These are phyloP conservation scores for Hortiboletus campestris DNA, from an alignment of 768 basidiomycete species.

Conservation along the genomic window DNA sequence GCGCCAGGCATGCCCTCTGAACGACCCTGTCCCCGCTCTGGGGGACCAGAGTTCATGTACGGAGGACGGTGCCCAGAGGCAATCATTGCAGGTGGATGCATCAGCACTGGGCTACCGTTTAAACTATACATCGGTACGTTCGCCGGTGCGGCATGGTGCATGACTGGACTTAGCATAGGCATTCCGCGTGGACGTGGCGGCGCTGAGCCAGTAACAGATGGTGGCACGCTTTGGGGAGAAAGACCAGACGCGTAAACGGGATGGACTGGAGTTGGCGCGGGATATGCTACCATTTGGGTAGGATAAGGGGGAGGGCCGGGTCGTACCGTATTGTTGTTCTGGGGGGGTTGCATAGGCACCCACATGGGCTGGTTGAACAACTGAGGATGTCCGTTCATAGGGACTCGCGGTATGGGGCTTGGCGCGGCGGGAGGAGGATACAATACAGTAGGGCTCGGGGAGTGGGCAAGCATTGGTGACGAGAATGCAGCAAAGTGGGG, in stretches of 20 bases:
- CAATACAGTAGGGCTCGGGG: slow-evolving; percentile 65
- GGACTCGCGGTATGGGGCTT: slow-evolving; percentile 66
- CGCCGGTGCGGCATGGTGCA: slow-evolving; percentile 51
- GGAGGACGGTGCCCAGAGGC: slow-evolving; percentile 31
- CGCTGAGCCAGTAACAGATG: slow-evolving; percentile 28
- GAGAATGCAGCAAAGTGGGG: slow-evolving; percentile 58
- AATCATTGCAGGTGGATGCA: slow-evolving; percentile 50
- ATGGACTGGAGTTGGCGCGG: slow-evolving; percentile 46
- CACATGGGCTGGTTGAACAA: slow-evolving; percentile 65
- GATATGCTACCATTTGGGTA: slow-evolving; percentile 63
- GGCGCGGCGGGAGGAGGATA: slow-evolving; percentile 59
- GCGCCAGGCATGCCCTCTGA: slow-evolving; percentile 42
- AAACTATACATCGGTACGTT: slow-evolving; percentile 57
- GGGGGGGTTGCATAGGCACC: slow-evolving; percentile 52
- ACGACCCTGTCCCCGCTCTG: slow-evolving; percentile 50
- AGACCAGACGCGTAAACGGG: slow-evolving; percentile 49
- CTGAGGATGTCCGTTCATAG: slow-evolving; percentile 59
- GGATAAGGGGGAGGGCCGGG: slow-evolving; percentile 60
- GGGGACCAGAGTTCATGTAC: slow-evolving; percentile 46
- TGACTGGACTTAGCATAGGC: slow-evolving; percentile 71
- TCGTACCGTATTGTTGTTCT: slow-evolving; percentile 53
- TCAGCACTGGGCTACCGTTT: slow-evolving; percentile 64
- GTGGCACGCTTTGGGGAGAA: slow-evolving; percentile 36
- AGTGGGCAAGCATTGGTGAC: slow-evolving; percentile 71
- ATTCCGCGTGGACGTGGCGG: slow-evolving; percentile 49